Evolutionary conservation across 1,284 basidiomycete genomes (phyloP).

Genomic region (Cystobasidiaceae sp.): DNA sequence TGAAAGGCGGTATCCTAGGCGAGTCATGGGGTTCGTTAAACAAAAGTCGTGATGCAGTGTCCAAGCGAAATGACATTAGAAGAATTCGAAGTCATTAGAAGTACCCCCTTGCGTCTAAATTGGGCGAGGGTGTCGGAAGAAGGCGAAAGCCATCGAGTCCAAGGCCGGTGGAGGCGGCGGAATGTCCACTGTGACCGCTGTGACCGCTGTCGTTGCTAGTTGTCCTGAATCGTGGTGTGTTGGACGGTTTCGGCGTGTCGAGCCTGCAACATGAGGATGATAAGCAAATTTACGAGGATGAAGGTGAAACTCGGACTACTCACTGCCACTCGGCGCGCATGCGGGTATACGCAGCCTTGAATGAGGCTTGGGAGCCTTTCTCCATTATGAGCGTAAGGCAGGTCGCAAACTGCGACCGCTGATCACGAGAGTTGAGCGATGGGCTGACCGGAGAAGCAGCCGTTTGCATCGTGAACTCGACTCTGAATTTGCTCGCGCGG

Average conservation of each 20-base stretch:
- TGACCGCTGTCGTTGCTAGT: conserved; percentile 4
- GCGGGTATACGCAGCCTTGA: conserved; percentile 65
- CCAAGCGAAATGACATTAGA: neutral
- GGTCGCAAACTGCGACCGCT: conserved; percentile 46
- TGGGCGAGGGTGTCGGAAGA: conserved; percentile 18
- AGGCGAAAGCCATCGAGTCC: conserved; percentile 18
- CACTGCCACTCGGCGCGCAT: conserved; percentile 65
- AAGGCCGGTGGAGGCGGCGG: neutral
- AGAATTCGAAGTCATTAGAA: neutral
- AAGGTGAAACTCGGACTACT: too few species aligned
- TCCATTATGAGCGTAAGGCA: conserved; percentile 71
- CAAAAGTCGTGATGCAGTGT: too few species aligned
- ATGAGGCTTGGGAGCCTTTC: conserved; percentile 77
- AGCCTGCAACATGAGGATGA: neutral
- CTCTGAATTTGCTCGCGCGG: conserved; percentile 62
- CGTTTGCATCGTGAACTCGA: conserved; percentile 60
- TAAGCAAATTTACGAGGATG: too few species aligned
- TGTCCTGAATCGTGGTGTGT: conserved; percentile 14
- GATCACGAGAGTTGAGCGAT: conserved; percentile 24
- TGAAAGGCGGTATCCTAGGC: too few species aligned
- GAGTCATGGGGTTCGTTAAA: too few species aligned
- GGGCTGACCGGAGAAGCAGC: conserved; percentile 44
- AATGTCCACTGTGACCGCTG: neutral
- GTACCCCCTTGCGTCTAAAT: conserved; percentile 6
- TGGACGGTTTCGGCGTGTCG: conserved; percentile 25